Evolutionary conservation across 495 filamentous ascomycete species (phyloP).

Genomic region (Apiosordaria backusii): DNA sequence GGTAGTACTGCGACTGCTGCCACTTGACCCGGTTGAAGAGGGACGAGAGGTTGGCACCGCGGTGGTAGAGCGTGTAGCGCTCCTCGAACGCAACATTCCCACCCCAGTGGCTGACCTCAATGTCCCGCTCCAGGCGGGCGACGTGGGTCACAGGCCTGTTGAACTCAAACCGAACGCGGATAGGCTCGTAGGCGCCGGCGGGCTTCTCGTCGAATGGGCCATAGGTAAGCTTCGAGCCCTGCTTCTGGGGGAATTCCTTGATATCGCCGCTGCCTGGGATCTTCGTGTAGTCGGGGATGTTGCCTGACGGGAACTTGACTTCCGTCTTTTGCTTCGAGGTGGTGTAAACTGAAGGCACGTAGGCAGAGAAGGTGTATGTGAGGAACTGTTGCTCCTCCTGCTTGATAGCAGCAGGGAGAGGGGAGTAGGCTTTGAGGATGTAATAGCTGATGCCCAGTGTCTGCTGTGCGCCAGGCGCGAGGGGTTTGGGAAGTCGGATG

Average conservation of each 20-base stretch:
- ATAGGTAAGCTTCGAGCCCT: slow-evolving; percentile 83
- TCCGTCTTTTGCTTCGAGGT: slow-evolving; percentile 95
- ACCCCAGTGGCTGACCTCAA: slow-evolving; percentile 97
- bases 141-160: slow-evolving; percentile 83
- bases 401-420: slow-evolving; percentile 73
- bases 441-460: slow-evolving; percentile 85
- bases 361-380: slow-evolving; percentile 77
- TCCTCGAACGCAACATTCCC: slow-evolving; percentile 94
- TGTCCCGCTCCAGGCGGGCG: slow-evolving; percentile 73
- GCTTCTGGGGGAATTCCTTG: slow-evolving; percentile 68
- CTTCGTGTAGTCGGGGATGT: slow-evolving; percentile 80
- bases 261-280: slow-evolving; percentile 60
- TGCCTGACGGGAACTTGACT: slow-evolving; percentile 75
- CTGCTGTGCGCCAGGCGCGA: slow-evolving; percentile 70
- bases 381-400: slow-evolving; percentile 86
- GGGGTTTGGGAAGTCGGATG: slow-evolving; percentile 68
- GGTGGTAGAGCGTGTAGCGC: slow-evolving; percentile 83
- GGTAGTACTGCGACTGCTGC: slow-evolving; percentile 72
- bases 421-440: slow-evolving; percentile 66
- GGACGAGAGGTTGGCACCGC: slow-evolving; percentile 74
- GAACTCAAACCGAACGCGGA: slow-evolving; percentile 88
- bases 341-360: slow-evolving; percentile 72
- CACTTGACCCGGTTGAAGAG: slow-evolving; percentile 87
- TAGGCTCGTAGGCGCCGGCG: slow-evolving; percentile 66
- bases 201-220: slow-evolving; percentile 80